Percentiles rank a stretch among this genome's conserved stretches.
Conservation (phyloP, 2,329 filamentous ascomycete genomes). For the Talaromyces sp. region DNA sequence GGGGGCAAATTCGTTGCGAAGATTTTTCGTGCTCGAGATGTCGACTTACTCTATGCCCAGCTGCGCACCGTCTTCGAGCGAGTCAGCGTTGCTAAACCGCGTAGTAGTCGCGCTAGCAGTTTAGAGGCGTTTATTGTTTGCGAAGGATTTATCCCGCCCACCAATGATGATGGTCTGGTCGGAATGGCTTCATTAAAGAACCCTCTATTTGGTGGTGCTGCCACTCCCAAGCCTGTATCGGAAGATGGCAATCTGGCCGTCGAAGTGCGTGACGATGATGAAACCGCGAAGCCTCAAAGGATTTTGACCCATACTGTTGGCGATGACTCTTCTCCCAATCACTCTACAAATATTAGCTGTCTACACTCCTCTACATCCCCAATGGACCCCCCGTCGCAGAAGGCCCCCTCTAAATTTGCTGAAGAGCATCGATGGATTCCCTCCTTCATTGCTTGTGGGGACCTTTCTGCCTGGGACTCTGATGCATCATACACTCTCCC, state of each 20-base stretch:
- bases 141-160: slow-evolving; percentile 78
- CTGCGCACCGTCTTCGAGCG: slow-evolving; percentile 86
- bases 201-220: slow-evolving; percentile 45
- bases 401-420: slow-evolving; percentile 31
- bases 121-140: slow-evolving; percentile 97
- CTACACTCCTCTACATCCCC: slow-evolving; percentile 46
- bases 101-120: slow-evolving; percentile 92
- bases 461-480: slow-evolving; percentile 91
- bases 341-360: slow-evolving; percentile 27
- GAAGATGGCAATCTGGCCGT: slow-evolving; percentile 36
- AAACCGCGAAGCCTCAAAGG: slow-evolving; percentile 25
- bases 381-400: slow-evolving; percentile 20
- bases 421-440: slow-evolving; percentile 76
- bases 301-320: slow-evolving; percentile 7
- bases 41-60: slow-evolving; percentile 94
- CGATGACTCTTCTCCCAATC: slow-evolving; percentile 13
- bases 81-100: slow-evolving; percentile 89
- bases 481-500: slow-evolving; percentile 93
- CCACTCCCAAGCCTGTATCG: slow-evolving; percentile 29
- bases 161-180: slow-evolving; percentile 51
- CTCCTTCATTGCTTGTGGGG: slow-evolving; percentile 95
- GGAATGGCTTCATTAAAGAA: slow-evolving; percentile 45
- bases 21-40: slow-evolving; percentile 92
- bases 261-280: slow-evolving; percentile 49
- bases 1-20: slow-evolving; percentile 98